These are phyloP conservation scores for Dendrobium catenatum DNA, from an alignment of 106 monocot species.

Conservation along the genomic window DNA sequence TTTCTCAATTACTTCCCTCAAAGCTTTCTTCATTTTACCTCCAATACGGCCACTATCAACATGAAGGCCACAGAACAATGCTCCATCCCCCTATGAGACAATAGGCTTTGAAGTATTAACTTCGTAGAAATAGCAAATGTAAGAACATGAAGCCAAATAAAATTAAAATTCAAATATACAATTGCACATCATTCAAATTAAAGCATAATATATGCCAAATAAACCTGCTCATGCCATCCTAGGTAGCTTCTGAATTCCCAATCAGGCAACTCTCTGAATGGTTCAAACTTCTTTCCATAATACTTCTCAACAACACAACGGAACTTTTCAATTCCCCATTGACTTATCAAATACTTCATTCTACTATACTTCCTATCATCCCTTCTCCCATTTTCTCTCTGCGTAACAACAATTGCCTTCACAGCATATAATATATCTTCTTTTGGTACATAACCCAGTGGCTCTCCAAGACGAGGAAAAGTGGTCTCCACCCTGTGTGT, in stretches of 20 bases:
- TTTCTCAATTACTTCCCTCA: conserved; percentile 92
- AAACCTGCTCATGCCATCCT: conserved; percentile 98
- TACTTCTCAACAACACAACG: conserved; percentile 75
- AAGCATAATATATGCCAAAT: not conserved
- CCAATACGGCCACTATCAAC: conserved; percentile 88
- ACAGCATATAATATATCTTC: conserved; percentile 92
- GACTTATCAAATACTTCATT: conserved; percentile 91
- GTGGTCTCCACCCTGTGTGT: conserved; percentile 73
- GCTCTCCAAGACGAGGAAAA: conserved; percentile 80
- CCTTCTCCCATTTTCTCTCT: conserved; percentile 88
- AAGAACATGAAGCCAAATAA: not conserved
- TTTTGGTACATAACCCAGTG: conserved; percentile 93
- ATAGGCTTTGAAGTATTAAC: not conserved
- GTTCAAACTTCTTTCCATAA: conserved; percentile 86
- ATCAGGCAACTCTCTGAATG: conserved; percentile 66
- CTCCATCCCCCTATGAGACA: conserved; percentile 65
- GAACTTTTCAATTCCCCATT: conserved; percentile 95
- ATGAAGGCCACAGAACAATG: conserved; percentile 85
- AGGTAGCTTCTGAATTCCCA: conserved; percentile 94
- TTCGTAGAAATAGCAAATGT: no score
- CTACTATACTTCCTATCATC: conserved; percentile 88
- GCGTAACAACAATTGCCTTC: conserved; percentile 93
- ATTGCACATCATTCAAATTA: not conserved
- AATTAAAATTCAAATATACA: not conserved
- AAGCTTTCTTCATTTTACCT: conserved; percentile 74